A percentile compares a stretch with the other conserved stretches of the same genome.
phyloP scores from a whole-genome alignment of 1,284 basidiomycete genomes.

The Microbotryomycetes sp. region DNA sequence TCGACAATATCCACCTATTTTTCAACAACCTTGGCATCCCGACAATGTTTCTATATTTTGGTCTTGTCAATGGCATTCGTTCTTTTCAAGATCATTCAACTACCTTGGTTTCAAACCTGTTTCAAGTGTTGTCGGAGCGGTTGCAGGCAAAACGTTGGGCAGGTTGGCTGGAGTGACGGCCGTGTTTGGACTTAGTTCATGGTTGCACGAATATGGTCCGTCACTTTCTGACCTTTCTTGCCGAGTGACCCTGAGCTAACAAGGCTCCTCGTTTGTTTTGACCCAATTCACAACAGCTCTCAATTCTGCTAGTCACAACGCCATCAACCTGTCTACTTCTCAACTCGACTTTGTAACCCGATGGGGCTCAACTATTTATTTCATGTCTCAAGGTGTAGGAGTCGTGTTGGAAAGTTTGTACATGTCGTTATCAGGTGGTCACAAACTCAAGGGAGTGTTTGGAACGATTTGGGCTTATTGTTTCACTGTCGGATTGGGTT shows the following conservation, averaged over 20 bases:
- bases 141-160: conserved; percentile 7
- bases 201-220: conserved; percentile 28
- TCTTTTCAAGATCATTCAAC: conserved; percentile 21
- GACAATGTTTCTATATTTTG: conserved; percentile 19
- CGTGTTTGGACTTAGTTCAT: conserved; percentile 20
- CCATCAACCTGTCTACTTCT: background rate
- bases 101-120: conserved; percentile 20
- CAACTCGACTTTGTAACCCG: conserved; percentile 12
- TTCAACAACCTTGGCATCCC: conserved; percentile 8
- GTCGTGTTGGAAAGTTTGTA: conserved; percentile 28
- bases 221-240: background rate
- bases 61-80: conserved; percentile 25
- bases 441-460: conserved; percentile 16
- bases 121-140: background rate
- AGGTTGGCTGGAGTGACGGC: conserved; percentile 14
- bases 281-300: conserved; percentile 7
- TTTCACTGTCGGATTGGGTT: conserved; percentile 7
- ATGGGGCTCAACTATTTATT: conserved; percentile 29
- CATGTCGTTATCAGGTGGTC: conserved; percentile 6
- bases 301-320: conserved; percentile 7
- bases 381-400: conserved; percentile 30
- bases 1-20: conserved; percentile 24
- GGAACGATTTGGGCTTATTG: conserved; percentile 23
- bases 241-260: background rate
- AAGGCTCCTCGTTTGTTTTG: background rate